Conservation (phyloP, 805 yeast genomes). For the Spathaspora hagerdaliae region DNA sequence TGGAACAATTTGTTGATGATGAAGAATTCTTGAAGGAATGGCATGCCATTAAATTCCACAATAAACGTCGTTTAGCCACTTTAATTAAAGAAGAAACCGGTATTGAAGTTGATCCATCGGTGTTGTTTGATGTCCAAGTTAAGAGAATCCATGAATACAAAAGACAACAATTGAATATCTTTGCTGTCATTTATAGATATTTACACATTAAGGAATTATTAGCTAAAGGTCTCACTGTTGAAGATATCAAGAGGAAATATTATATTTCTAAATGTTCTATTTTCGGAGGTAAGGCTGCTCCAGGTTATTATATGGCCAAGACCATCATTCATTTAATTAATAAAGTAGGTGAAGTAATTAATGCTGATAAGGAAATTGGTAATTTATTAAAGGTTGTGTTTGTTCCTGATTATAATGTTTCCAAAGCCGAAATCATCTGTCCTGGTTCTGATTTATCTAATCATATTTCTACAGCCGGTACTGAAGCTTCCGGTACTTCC, state of each 20-base stretch:
- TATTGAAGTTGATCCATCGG: conserved; percentile 64
- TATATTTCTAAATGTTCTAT: conserved; percentile 73
- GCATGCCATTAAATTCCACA: conserved; percentile 65
- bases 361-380: conserved; percentile 69
- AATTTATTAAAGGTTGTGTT: conserved; percentile 81
- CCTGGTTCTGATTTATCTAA: conserved; percentile 91
- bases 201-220: conserved; percentile 68
- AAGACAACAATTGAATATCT: conserved; percentile 89
- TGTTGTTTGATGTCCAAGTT: conserved; percentile 86
- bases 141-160: conserved; percentile 94
- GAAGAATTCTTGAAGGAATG: conserved; percentile 62
- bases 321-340: conserved; percentile 82
- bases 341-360: conserved; percentile 75
- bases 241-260: conserved; percentile 53
- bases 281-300: conserved; percentile 95
- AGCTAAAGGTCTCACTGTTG: conserved; percentile 39
- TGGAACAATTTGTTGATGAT: conserved; percentile 68
- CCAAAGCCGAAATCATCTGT: conserved; percentile 85
- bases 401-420: conserved; percentile 89
- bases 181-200: conserved; percentile 84
- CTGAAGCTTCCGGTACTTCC: conserved; percentile 94
- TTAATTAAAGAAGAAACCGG: conserved; percentile 64
- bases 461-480: conserved; percentile 95
- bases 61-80: conserved; percentile 63
- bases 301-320: conserved; percentile 96